Percentiles rank a stretch among this genome's conserved stretches.
These are phyloP conservation scores for Amanita molliuscula DNA, from an alignment of 768 basidiomycete species.

Conservation along the genomic window DNA sequence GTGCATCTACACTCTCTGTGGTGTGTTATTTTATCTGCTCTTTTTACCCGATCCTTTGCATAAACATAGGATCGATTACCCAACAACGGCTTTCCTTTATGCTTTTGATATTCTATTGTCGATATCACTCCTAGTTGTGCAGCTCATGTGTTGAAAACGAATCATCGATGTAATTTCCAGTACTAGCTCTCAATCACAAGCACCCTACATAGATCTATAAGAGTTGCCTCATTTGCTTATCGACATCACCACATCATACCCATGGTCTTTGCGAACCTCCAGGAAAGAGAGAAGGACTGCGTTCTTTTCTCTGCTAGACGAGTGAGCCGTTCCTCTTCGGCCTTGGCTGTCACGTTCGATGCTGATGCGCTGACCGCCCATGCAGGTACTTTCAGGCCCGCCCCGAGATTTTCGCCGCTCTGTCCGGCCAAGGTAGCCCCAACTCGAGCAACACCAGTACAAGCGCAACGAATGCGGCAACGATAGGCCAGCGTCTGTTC, in stretches of 20 bases:
- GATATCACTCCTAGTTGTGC: constrained; percentile 10
- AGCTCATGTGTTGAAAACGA: not conserved
- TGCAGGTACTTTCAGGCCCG: constrained; percentile 64
- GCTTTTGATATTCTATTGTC: constrained; percentile 10
- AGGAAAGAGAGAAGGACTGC: constrained; percentile 65
- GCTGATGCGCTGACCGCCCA: constrained; percentile 6
- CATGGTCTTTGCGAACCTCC: constrained; percentile 69
- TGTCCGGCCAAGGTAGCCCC: constrained; percentile 11
- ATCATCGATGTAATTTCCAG: not conserved
- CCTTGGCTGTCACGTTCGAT: constrained; percentile 3
- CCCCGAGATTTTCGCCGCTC: constrained; percentile 46
- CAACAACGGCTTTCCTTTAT: constrained; percentile 12
- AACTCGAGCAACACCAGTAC: not conserved
- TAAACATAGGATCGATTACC: constrained; percentile 12
- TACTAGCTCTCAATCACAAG: not conserved
- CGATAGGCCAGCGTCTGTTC: constrained; percentile 26
- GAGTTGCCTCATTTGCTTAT: not conserved
- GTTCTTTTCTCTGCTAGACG: constrained; percentile 73
- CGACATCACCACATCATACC: no score
- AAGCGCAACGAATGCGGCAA: constrained; percentile 25
- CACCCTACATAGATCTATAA: constrained; percentile 6
- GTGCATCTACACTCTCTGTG: not conserved
- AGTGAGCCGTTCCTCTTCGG: constrained; percentile 37
- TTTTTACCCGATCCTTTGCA: constrained; percentile 7
- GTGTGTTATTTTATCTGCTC: constrained; percentile 13